Conservation (phyloP, 2,329 filamentous ascomycete genomes). For the Paecilomyces sp. region DNA sequence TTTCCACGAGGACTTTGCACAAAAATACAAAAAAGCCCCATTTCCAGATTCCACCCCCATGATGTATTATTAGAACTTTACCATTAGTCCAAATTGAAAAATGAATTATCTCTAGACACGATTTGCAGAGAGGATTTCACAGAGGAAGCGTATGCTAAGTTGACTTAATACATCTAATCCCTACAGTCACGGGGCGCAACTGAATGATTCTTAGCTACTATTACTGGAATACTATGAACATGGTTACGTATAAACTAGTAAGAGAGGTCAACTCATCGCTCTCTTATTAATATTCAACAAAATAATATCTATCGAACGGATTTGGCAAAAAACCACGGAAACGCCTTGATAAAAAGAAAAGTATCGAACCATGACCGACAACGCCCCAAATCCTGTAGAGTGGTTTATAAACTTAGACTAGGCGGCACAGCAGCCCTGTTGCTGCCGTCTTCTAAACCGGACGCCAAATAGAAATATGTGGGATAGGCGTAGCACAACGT, state of each 20-base stretch:
- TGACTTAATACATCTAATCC: no score
- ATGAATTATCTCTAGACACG: background rate
- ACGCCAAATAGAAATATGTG: background rate
- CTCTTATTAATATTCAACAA: background rate
- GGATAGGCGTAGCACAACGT: background rate
- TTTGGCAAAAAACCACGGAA: background rate
- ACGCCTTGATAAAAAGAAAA: background rate
- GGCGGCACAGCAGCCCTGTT: background rate
- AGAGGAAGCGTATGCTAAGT: no score
- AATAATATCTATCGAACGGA: background rate
- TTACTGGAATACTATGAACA: background rate
- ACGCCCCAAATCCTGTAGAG: background rate
- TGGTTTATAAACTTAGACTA: background rate
- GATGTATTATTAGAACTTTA: background rate
- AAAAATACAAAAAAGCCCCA: background rate
- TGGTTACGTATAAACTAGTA: background rate
- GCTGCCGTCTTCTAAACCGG: background rate
- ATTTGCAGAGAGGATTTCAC: background rate
- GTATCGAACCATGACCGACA: background rate
- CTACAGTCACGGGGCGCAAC: no score
- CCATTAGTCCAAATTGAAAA: background rate
- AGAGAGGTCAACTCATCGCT: background rate
- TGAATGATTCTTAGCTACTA: no score
- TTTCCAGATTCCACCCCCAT: background rate
- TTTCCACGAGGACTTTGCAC: background rate